These are phyloP conservation scores for Dioscorea zingiberensis DNA, from an alignment of 106 monocot genomes.

Conservation along the genomic window DNA sequence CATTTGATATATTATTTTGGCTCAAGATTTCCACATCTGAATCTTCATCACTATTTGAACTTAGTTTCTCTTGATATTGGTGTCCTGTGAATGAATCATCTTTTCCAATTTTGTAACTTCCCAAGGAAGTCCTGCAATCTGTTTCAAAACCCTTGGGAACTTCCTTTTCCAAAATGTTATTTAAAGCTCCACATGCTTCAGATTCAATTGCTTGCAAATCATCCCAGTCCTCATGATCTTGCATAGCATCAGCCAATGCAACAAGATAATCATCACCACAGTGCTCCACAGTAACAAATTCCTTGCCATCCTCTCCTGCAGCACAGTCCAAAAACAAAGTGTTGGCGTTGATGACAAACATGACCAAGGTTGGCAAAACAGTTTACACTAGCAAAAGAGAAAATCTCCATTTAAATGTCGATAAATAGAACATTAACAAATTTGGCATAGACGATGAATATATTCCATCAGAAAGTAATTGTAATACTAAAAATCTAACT, in stretches of 20 bases:
- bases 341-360: not conserved
- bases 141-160: conserved; percentile 11
- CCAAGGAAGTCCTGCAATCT: conserved; percentile 3
- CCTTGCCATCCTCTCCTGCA: conserved; percentile 76
- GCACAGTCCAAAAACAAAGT: not conserved
- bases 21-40: conserved; percentile 70
- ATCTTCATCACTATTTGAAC: conserved; percentile 23
- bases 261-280: conserved; percentile 90
- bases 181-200: conserved; percentile 59
- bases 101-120: not conserved
- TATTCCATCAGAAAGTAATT: not conserved
- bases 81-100: not conserved
- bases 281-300: conserved; percentile 82
- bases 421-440: not conserved
- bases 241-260: conserved; percentile 63
- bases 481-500: too few species aligned
- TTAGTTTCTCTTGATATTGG: conserved; percentile 5
- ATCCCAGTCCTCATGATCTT: conserved; percentile 88
- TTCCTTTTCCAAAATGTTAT: conserved; percentile 31
- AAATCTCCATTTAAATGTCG: not conserved
- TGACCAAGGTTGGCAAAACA: not conserved
- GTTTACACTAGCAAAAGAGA: not conserved
- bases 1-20: conserved; percentile 15
- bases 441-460: not conserved
- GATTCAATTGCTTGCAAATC: conserved; percentile 68